Conservation (phyloP, 2,329 filamentous ascomycete genomes). For the Metarhizium rileyi region DNA sequence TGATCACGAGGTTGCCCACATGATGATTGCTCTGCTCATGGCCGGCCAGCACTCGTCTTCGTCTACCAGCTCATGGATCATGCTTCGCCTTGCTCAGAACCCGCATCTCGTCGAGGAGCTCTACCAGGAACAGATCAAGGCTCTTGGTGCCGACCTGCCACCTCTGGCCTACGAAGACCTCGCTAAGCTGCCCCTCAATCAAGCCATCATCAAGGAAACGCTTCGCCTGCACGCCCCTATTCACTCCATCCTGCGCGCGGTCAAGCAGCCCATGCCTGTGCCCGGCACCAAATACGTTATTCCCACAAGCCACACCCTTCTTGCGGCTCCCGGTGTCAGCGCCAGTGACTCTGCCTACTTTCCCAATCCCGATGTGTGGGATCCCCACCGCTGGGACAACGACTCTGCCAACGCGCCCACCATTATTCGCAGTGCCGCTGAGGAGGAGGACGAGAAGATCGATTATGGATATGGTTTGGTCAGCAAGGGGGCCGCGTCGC, state of each 20-base stretch:
- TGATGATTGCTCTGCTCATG: slow-evolving; percentile 93
- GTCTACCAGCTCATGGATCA: slow-evolving; percentile 75
- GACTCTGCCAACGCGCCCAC: slow-evolving; percentile 46
- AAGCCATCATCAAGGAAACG: slow-evolving; percentile 82
- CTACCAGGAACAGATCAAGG: slow-evolving; percentile 68
- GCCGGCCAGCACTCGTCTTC: slow-evolving; percentile 85
- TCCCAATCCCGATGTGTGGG: slow-evolving; percentile 72
- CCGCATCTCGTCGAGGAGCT: slow-evolving; percentile 74
- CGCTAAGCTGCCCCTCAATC: slow-evolving; percentile 68
- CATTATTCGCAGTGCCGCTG: slow-evolving; percentile 30
- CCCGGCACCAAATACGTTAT: slow-evolving; percentile 76
- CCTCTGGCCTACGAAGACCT: slow-evolving; percentile 69
- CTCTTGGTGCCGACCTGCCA: slow-evolving; percentile 65
- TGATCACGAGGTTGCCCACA: slow-evolving; percentile 77
- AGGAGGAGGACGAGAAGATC: slow-evolving; percentile 64
- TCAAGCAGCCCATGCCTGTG: slow-evolving; percentile 78
- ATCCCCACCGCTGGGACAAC: slow-evolving; percentile 83
- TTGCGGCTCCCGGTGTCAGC: slow-evolving; percentile 78
- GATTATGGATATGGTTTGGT: slow-evolving; percentile 93
- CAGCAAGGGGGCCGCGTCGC: slow-evolving; percentile 79
- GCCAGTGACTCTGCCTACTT: slow-evolving; percentile 66
- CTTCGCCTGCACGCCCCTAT: slow-evolving; percentile 86
- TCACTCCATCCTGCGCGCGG: slow-evolving; percentile 87
- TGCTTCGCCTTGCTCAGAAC: slow-evolving; percentile 67
- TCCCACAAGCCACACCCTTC: slow-evolving; percentile 68